Evolutionary conservation across 192 early-diverging fungal species (phyloP).

Genomic region (Coemansia sp.): DNA sequence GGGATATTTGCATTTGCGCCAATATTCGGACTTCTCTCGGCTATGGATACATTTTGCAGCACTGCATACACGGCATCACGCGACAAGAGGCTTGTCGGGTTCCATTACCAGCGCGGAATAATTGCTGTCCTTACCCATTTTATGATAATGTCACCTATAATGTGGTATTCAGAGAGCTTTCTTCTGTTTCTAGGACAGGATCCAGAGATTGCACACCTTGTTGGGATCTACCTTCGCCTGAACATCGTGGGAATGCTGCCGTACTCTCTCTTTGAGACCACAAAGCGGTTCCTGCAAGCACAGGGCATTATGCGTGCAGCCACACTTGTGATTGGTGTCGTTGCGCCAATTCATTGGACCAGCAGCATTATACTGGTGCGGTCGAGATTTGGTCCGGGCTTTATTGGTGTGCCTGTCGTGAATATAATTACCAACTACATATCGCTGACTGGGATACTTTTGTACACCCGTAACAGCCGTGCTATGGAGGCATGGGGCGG

Average conservation of each 20-base stretch:
- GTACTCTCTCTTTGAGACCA: conserved; percentile 74
- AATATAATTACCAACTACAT: conserved; percentile 69
- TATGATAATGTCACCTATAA: conserved; percentile 8
- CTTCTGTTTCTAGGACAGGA: conserved; percentile 66
- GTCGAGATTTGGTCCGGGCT: conserved; percentile 65
- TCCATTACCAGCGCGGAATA: conserved; percentile 21
- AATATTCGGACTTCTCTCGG: conserved; percentile 10
- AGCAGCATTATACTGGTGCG: conserved; percentile 79
- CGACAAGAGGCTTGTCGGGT: conserved; percentile 18
- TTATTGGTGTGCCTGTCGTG: conserved; percentile 78
- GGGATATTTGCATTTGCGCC: conserved; percentile 8
- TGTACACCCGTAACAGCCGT: conserved; percentile 63
- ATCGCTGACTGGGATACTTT: conserved; percentile 61
- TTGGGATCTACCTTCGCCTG: conserved; percentile 64
- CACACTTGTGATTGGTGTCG: no score
- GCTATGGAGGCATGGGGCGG: no score
- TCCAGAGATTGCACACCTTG: conserved; percentile 60
- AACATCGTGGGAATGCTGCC: conserved; percentile 72
- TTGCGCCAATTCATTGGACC: conserved; percentile 69
- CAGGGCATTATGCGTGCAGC: conserved; percentile 81
- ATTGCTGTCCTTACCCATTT: conserved; percentile 12
- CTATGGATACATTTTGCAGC: conserved; percentile 22
- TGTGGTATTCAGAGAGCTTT: conserved; percentile 53
- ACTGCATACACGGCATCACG: conserved; percentile 16
- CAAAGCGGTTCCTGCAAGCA: conserved; percentile 78